Conservation (phyloP, 2,329 filamentous ascomycete species). For the Stagonosporopsis tanaceti region DNA sequence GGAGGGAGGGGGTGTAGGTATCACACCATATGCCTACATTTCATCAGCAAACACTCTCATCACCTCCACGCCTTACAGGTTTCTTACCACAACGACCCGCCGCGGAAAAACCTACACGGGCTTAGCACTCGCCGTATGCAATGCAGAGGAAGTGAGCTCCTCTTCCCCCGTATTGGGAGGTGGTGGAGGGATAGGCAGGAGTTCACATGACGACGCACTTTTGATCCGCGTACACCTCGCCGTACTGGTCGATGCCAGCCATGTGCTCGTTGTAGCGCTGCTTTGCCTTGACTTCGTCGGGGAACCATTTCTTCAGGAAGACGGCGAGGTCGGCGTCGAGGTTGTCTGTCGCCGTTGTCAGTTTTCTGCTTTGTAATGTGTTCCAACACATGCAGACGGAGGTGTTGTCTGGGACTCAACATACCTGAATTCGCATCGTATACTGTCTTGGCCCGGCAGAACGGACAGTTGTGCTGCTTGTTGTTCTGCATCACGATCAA, state of each 20-base stretch:
- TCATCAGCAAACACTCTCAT: background rate
- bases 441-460: slow-evolving; percentile 77
- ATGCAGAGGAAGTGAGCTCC: background rate
- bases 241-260: slow-evolving; percentile 76
- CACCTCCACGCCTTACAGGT: too few relatives aligned
- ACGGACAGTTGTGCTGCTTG: slow-evolving; percentile 72
- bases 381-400: too few relatives aligned
- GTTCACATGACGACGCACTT: slow-evolving; percentile 68
- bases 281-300: slow-evolving; percentile 70
- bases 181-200: too few relatives aligned
- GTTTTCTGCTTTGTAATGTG: too few relatives aligned
- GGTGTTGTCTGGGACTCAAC: slow-evolving; percentile 27
- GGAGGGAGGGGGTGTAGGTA: too few relatives aligned
- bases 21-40: slow-evolving; percentile 1
- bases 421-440: slow-evolving; percentile 72
- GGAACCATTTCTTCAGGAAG: slow-evolving; percentile 79
- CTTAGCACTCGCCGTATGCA: slow-evolving; percentile 18
- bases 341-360: slow-evolving; percentile 59
- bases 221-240: slow-evolving; percentile 66
- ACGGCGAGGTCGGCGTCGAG: slow-evolving; percentile 73
- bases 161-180: too few relatives aligned
- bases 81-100: slow-evolving; percentile 25
- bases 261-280: slow-evolving; percentile 75
- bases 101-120: slow-evolving; percentile 26
- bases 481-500: slow-evolving; percentile 80